Percentiles rank a stretch among this genome's conserved stretches.
Evolutionary conservation across 805 yeast species (phyloP).

Genomic region (Groenewaldozyma salmanticensis): DNA sequence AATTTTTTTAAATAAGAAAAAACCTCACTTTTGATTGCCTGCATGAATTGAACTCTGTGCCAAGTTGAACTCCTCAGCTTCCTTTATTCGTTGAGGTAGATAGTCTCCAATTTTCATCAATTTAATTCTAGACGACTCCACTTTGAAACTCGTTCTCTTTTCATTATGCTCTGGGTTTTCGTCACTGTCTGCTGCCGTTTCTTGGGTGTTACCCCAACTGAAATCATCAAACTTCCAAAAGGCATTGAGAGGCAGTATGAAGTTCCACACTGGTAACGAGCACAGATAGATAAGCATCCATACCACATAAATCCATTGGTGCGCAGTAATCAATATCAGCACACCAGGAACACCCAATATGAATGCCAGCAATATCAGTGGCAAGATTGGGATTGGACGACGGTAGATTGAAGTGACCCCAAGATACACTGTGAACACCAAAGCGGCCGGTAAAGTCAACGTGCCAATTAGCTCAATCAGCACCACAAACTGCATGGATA

Average conservation of each 20-base stretch:
- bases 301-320: conserved; percentile 56
- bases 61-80: too few relatives aligned
- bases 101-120: background rate
- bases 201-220: conserved; percentile 91
- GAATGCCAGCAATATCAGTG: conserved; percentile 65
- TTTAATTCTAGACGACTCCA: too few relatives aligned
- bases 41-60: too few relatives aligned
- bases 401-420: conserved; percentile 60
- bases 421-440: conserved; percentile 73
- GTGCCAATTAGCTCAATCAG: conserved; percentile 80
- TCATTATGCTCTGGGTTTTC: background rate
- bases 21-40: too few relatives aligned
- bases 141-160: background rate
- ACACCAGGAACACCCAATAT: conserved; percentile 82
- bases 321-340: conserved; percentile 65
- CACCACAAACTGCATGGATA: conserved; percentile 90
- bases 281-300: conserved; percentile 73
- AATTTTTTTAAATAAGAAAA: too few relatives aligned
- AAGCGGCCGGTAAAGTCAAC: conserved; percentile 79
- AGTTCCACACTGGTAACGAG: conserved; percentile 92
- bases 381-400: conserved; percentile 65
- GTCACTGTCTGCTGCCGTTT: too few relatives aligned
- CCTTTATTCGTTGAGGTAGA: too few relatives aligned
- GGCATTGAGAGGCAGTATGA: conserved; percentile 75
- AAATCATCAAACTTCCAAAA: conserved; percentile 94